These are phyloP conservation scores for Tilletia walkeri DNA, from an alignment of 1,284 basidiomycete genomes.

Conservation along the genomic window DNA sequence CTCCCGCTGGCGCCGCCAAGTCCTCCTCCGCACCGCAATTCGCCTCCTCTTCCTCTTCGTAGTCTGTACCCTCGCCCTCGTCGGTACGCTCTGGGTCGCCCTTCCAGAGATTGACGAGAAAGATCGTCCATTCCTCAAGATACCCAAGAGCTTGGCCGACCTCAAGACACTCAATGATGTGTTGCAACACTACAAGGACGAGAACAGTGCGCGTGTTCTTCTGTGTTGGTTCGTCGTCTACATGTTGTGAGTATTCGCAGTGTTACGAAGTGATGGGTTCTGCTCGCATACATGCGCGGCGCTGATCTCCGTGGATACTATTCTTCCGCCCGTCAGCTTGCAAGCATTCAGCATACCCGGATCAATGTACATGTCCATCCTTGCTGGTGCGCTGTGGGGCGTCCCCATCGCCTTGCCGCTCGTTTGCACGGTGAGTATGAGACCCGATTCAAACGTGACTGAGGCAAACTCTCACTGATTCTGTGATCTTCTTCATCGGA, in stretches of 20 bases:
- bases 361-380: slow-evolving; percentile 96
- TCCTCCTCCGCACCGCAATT: slow-evolving; percentile 31
- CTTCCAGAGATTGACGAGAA: slow-evolving; percentile 40
- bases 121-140: slow-evolving; percentile 45
- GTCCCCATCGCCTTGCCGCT: slow-evolving; percentile 82
- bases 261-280: not conserved
- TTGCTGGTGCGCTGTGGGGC: slow-evolving; percentile 94
- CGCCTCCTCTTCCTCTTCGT: slow-evolving; percentile 38
- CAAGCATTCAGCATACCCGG: slow-evolving; percentile 96
- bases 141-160: slow-evolving; percentile 57
- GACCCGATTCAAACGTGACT: not conserved
- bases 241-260: slow-evolving; percentile 69
- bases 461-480: slow-evolving; percentile 4
- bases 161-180: slow-evolving; percentile 54
- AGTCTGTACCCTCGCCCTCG: slow-evolving; percentile 34
- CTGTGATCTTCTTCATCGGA: not conserved
- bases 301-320: too few relatives aligned
- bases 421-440: slow-evolving; percentile 69
- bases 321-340: slow-evolving; percentile 53
- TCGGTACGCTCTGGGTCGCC: slow-evolving; percentile 36
- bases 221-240: slow-evolving; percentile 65
- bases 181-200: slow-evolving; percentile 56
- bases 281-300: too few relatives aligned
- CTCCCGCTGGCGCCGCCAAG: slow-evolving; percentile 25
- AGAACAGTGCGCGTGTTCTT: slow-evolving; percentile 55